These are phyloP conservation scores for Dendrobium catenatum DNA, from an alignment of 106 monocot species.

Conservation along the genomic window DNA sequence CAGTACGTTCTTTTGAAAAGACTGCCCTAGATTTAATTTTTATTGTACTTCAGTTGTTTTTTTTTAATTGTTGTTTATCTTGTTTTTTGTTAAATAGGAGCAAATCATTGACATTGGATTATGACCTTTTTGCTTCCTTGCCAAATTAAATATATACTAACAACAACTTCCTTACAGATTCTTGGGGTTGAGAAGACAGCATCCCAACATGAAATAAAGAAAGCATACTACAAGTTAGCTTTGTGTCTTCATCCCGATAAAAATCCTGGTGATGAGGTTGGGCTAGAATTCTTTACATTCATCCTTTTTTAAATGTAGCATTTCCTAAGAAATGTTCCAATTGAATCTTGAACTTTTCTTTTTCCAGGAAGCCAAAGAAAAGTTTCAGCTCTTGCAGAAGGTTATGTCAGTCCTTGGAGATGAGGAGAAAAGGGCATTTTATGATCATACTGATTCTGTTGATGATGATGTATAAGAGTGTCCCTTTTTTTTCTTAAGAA, in stretches of 20 bases:
- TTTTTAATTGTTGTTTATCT: background rate
- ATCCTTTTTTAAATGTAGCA: background rate
- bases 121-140: no score
- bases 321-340: background rate
- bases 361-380: slow-evolving; percentile 82
- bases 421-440: slow-evolving; percentile 80
- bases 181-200: slow-evolving; percentile 79
- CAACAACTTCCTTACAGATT: slow-evolving; percentile 34
- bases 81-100: background rate
- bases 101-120: background rate
- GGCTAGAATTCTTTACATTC: no score
- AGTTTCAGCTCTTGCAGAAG: slow-evolving; percentile 91
- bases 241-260: slow-evolving; percentile 95
- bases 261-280: slow-evolving; percentile 87
- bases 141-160: no score
- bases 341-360: background rate
- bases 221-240: slow-evolving; percentile 89
- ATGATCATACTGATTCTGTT: slow-evolving; percentile 86
- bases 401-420: slow-evolving; percentile 90
- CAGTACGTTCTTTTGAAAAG: background rate
- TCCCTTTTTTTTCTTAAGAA: background rate
- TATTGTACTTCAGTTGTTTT: background rate
- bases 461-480: slow-evolving; percentile 54
- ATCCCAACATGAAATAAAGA: slow-evolving; percentile 89
- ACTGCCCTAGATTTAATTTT: background rate